phyloP scores from a whole-genome alignment of 2,329 filamentous ascomycete genomes.

The Colletotrichum sp. region DNA sequence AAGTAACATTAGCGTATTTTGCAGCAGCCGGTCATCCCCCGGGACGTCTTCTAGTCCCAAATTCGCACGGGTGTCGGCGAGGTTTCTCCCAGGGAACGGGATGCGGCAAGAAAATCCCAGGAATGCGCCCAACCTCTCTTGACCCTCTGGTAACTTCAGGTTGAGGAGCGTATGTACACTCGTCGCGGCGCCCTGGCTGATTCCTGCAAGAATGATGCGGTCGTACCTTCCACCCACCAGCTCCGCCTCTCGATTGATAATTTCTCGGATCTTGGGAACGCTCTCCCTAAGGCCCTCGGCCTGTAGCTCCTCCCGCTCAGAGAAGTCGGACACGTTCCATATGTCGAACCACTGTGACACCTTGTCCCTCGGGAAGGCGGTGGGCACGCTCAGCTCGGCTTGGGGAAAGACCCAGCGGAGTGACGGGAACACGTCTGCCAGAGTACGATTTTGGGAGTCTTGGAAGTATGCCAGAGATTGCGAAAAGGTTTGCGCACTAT shows the following conservation, averaged over 20 bases:
- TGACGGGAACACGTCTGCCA: conserved; percentile 45
- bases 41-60: conserved; percentile 31
- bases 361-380: conserved; percentile 15
- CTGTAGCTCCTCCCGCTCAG: conserved; percentile 48
- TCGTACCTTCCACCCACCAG: conserved; percentile 40
- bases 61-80: conserved; percentile 35
- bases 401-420: conserved; percentile 57
- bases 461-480: conserved; percentile 32
- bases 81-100: conserved; percentile 36
- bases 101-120: conserved; percentile 42
- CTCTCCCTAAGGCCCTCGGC: conserved; percentile 43
- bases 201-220: conserved; percentile 47
- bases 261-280: conserved; percentile 32
- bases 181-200: conserved; percentile 52
- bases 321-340: conserved; percentile 44
- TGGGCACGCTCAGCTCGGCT: conserved; percentile 36
- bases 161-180: conserved; percentile 41
- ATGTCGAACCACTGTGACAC: conserved; percentile 58
- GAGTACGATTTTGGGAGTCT: conserved; percentile 35
- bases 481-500: conserved; percentile 38
- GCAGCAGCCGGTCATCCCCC: conserved; percentile 34
- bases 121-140: conserved; percentile 34
- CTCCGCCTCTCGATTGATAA: conserved; percentile 40
- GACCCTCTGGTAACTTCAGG: conserved; percentile 27
- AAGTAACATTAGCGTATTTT: conserved; percentile 47